Evolutionary conservation across 768 basidiomycete genomes (phyloP), one percentile per base, ranked within the genome.

Genomic region (Boletellus sp.): DNA sequence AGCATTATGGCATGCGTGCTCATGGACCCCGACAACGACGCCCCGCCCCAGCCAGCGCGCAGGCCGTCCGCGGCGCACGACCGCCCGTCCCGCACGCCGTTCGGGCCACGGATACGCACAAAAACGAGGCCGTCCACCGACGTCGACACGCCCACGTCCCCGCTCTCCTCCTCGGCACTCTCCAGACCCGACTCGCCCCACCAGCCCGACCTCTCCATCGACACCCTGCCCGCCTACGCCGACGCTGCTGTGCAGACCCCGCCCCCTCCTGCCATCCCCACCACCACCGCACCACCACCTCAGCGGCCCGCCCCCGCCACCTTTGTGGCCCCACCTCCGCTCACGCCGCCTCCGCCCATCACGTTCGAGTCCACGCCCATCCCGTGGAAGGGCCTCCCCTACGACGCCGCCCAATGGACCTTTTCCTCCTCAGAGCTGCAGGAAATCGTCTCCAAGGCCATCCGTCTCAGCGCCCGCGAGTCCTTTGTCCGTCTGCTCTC

Each of bases 401-500:
- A 87, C 22, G 84, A 89, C 51, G 83, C 82, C 1, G 87, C 87
- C 10, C 85, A 62, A 70, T 89, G 69, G 79, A 80, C 63, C 63
- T 78, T 60, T 54, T 71, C 59, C 69, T 87, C 75, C 1, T 26
- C 64, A 13, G 68, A 78, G 53, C 76, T 90, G 26, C 88, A 89
- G 60, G 73, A 78, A 20, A 78, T 88, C 51, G 87, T 88, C 17
- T 83, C 86, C 26, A 74, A 78, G 7, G 84, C 85, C 5, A 87
- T 90, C 55, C 79, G 84, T 13, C 71, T 78, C 17, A 85, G 85
- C 10, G 81, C 85, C 0, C 74, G 76, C 52, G 84, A 85, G 51
- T 82, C 84, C 3, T 86, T 82, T 57, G 79, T 90, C 43, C 85
- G 87, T 4, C 72, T 90, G 10, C 74, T 90, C 19, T 78, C 85